These are phyloP conservation scores for Thalassiosira livingstoniorum DNA, from an alignment of 352 stramenopile genomes.

Conservation along the genomic window DNA sequence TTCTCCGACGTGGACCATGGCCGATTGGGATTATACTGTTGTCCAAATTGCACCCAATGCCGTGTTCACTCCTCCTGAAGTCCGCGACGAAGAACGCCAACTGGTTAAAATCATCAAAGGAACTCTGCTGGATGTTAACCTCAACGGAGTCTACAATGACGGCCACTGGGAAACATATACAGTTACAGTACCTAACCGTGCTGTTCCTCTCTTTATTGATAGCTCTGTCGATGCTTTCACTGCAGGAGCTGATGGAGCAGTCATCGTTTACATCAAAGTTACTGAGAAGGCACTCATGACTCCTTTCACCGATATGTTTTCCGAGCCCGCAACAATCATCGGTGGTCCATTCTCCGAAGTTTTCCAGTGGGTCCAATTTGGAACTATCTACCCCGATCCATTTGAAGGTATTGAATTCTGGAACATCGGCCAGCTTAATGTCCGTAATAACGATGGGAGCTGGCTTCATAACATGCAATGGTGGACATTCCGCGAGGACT, in stretches of 20 bases:
- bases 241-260: not conserved
- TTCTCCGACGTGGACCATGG: conserved; percentile 3
- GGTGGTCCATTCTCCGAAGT: not conserved
- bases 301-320: not conserved
- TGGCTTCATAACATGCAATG: not conserved
- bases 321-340: not conserved
- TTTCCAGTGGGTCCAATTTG: not conserved
- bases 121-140: conserved; percentile 5
- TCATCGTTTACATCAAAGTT: conserved; percentile 1
- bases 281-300: not conserved
- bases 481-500: conserved; percentile 13
- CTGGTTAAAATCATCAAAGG: not conserved
- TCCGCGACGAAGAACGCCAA: not conserved
- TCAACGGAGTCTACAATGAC: conserved; percentile 5
- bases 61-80: not conserved
- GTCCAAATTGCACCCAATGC: conserved; percentile 11
- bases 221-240: not conserved
- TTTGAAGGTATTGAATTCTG: conserved; percentile 7
- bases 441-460: not conserved
- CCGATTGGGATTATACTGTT: conserved; percentile 6
- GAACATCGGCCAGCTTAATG: not conserved
- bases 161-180: conserved; percentile 6
- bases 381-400: not conserved
- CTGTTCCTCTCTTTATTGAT: not conserved
- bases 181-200: conserved; percentile 11